Conservation (phyloP, 2,329 filamentous ascomycete genomes). For the Claviceps digitariae region DNA sequence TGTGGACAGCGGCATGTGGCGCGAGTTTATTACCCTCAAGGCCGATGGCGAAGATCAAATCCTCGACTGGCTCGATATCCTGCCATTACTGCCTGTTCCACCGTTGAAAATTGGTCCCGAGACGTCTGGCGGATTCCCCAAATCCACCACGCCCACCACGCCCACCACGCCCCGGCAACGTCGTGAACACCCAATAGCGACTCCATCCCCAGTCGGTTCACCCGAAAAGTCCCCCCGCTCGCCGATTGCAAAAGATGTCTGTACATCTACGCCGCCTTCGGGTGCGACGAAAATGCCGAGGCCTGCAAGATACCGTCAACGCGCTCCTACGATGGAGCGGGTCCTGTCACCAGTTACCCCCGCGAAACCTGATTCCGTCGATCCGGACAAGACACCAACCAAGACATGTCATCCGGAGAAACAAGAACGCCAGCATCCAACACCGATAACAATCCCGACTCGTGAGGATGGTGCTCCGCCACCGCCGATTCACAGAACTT, state of each 20-base stretch:
- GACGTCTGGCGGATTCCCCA: conserved; percentile 19
- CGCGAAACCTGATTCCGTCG: background rate
- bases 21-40: conserved; percentile 66
- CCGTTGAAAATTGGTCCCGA: conserved; percentile 20
- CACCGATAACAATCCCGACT: conserved; percentile 19
- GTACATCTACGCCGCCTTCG: conserved; percentile 1
- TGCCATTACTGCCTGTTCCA: conserved; percentile 41
- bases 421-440: conserved; percentile 5
- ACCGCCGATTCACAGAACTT: conserved; percentile 38
- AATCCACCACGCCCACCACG: conserved; percentile 8
- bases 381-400: conserved; percentile 7
- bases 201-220: conserved; percentile 10
- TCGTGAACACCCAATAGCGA: conserved; percentile 13
- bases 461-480: conserved; percentile 43
- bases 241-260: conserved; percentile 8
- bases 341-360: background rate
- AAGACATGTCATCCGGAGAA: conserved; percentile 16
- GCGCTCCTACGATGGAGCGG: conserved; percentile 2
- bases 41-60: conserved; percentile 66
- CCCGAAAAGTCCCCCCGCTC: conserved; percentile 13
- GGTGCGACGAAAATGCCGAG: conserved; percentile 13
- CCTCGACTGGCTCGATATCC: conserved; percentile 75
- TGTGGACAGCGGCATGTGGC: conserved; percentile 54
- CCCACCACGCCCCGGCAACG: conserved; percentile 14
- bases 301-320: conserved; percentile 14